Percentiles rank a stretch among this genome's conserved stretches.
phyloP scores from a whole-genome alignment of 2,329 filamentous ascomycete species.

The Cladosporium sphaerospermum region DNA sequence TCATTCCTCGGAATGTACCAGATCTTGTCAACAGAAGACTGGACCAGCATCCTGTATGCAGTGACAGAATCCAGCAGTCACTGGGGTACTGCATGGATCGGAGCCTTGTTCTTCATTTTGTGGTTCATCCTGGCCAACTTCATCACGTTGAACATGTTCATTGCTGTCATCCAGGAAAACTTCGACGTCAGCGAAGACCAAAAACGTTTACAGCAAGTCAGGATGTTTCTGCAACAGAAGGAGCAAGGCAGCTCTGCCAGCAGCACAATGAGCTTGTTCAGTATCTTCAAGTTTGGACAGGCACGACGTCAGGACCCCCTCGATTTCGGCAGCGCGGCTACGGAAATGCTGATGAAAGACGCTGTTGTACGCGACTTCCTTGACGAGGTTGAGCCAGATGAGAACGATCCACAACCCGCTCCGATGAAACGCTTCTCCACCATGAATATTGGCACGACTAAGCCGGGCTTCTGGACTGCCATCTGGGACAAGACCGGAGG shows the following conservation, averaged over 20 bases:
- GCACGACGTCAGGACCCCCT: conserved; percentile 71
- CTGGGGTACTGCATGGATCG: conserved; percentile 80
- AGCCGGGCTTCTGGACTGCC: conserved; percentile 18
- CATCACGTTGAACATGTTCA: conserved; percentile 99
- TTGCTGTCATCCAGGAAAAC: conserved; percentile 99
- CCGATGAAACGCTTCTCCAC: conserved; percentile 3
- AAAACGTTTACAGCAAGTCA: conserved; percentile 93
- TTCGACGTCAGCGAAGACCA: conserved; percentile 98
- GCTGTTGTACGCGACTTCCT: conserved; percentile 92
- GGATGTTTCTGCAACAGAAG: conserved; percentile 86
- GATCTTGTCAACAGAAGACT: conserved; percentile 90
- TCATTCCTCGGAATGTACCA: conserved; percentile 98
- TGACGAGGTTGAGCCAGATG: conserved; percentile 53
- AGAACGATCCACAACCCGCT: neutral
- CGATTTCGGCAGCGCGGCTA: conserved; percentile 83
- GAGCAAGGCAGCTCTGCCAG: conserved; percentile 66
- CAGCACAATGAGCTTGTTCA: conserved; percentile 65
- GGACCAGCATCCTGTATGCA: conserved; percentile 82
- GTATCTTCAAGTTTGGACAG: conserved; percentile 56
- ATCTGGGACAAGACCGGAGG: conserved; percentile 21
- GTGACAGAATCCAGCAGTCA: conserved; percentile 63
- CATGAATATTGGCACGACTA: conserved; percentile 8
- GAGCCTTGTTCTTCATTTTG: conserved; percentile 79
- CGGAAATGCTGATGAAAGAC: conserved; percentile 95
- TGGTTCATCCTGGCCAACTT: conserved; percentile 97